Evolutionary conservation across 805 yeast genomes (phyloP), one percentile per base, ranked within the genome.

Genomic region (Candida pseudoglaebosa): DNA sequence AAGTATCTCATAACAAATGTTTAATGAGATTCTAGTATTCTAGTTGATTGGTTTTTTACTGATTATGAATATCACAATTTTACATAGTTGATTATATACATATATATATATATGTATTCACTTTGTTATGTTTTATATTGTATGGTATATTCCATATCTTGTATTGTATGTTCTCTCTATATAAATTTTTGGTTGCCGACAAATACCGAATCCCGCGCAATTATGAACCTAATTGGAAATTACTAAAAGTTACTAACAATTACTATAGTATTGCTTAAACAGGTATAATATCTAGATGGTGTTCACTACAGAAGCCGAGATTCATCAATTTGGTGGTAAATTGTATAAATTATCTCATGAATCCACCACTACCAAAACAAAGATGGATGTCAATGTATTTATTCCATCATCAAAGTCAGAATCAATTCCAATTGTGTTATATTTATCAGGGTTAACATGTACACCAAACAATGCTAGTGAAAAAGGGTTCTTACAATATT

Each of bases 401-500:
- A 60, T 93, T 24, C 99, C 98, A 32, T 74, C 54, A 65, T 32
- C 52, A 28, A 43, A 53, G 3, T 61, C 61, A 24, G 55, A 65
- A 15, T 44, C 44, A 12, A 62, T 84, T 18, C 98, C 99, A 1
- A 86, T 85, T 0, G 59, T 91, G 44, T 61, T 85, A 46, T 91
- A 81, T 54, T 71, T 91, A 16, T 82, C 96, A 2, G 99, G 99
- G 1, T 72, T 91, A 49, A 87, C 97, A 0, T 91, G 98, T 59
- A 81, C 95, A 1, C 96, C 96, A 34, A 80, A 86, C 65, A 93
- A 90, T 57, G 95, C 95, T 39, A 73, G 90, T 7, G 98, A 93
- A 59, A 93, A 93, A 72, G 95, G 96, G 1, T 86, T 82, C 50
- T 75, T 90, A 69, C 91, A 82, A 51, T 76, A 80, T 40, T 82